phyloP scores from a whole-genome alignment of 495 filamentous ascomycete genomes.

The Neurospora sp. region DNA sequence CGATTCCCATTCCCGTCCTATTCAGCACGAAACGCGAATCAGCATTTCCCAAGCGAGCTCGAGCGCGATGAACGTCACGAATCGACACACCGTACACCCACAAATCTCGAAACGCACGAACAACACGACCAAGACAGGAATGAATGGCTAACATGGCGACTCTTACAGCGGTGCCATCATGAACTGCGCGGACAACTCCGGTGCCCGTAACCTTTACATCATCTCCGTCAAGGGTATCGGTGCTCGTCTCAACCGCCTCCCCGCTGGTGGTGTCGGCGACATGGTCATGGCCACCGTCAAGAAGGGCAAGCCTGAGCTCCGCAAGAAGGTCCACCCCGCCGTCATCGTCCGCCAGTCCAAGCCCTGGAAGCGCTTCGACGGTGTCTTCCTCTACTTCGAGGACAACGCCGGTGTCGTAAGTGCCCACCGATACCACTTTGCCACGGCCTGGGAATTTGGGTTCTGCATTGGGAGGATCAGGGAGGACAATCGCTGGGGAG shows the following conservation, averaged over 20 bases:
- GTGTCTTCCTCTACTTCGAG: constrained; percentile 99
- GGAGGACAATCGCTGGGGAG: background rate
- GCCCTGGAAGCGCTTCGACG: constrained; percentile 95
- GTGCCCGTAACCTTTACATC: constrained; percentile 99
- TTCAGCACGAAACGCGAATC: constrained; percentile 7
- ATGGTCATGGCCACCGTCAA: constrained; percentile 99
- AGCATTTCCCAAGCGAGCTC: background rate
- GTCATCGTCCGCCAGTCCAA: constrained; percentile 98
- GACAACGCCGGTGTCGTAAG: constrained; percentile 98
- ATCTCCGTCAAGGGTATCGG: constrained; percentile 99
- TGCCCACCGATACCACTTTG: constrained; percentile 15
- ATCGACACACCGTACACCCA: background rate
- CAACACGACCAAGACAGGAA: background rate
- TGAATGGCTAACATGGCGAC: constrained; percentile 13
- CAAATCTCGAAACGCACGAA: background rate
- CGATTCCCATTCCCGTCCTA: constrained; percentile 5
- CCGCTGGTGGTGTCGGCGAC: constrained; percentile 95
- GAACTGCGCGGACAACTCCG: constrained; percentile 98
- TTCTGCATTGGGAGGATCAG: background rate
- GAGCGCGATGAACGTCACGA: background rate
- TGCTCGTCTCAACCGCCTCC: constrained; percentile 95
- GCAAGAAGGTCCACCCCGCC: constrained; percentile 99
- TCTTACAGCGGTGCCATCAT: constrained; percentile 76
- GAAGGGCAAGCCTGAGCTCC: constrained; percentile 98
- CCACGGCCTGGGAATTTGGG: background rate